Conservation (phyloP, 2,329 filamentous ascomycete genomes). For the Xylaria hypoxylon region DNA sequence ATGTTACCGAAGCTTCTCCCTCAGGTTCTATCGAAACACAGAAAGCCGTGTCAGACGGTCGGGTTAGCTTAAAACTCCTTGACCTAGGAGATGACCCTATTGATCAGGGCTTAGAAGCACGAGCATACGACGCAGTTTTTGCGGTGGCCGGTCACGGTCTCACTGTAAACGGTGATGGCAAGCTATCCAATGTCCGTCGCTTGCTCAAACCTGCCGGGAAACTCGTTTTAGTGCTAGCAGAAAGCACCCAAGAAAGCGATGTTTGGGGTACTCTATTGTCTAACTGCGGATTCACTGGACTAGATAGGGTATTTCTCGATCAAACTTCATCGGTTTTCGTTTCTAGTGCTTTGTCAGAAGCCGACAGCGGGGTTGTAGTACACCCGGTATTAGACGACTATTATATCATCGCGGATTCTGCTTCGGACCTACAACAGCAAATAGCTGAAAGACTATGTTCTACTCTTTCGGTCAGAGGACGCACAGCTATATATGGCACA, state of each 20-base stretch:
- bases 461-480: constrained; percentile 9
- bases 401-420: constrained; percentile 3
- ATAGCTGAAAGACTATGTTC: constrained; percentile 20
- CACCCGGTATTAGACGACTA: constrained; percentile 23
- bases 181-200: neutral
- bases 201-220: constrained; percentile 16
- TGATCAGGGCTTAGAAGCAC: constrained; percentile 48
- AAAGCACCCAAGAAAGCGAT: constrained; percentile 4
- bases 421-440: constrained; percentile 9
- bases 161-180: neutral
- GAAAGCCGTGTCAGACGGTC: constrained; percentile 39
- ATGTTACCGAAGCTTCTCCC: constrained; percentile 43
- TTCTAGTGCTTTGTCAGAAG: neutral
- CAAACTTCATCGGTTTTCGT: constrained; percentile 44
- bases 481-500: constrained; percentile 3
- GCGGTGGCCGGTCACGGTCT: constrained; percentile 39
- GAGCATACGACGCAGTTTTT: constrained; percentile 46
- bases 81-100: constrained; percentile 47
- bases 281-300: constrained; percentile 46
- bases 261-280: constrained; percentile 8
- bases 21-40: constrained; percentile 41
- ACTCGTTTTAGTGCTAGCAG: neutral
- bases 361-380: constrained; percentile 29
- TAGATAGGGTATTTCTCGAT: constrained; percentile 41
- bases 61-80: constrained; percentile 45